These are phyloP conservation scores for Zasmidium cellare DNA, from an alignment of 2,329 filamentous ascomycete genomes.

Conservation along the genomic window DNA sequence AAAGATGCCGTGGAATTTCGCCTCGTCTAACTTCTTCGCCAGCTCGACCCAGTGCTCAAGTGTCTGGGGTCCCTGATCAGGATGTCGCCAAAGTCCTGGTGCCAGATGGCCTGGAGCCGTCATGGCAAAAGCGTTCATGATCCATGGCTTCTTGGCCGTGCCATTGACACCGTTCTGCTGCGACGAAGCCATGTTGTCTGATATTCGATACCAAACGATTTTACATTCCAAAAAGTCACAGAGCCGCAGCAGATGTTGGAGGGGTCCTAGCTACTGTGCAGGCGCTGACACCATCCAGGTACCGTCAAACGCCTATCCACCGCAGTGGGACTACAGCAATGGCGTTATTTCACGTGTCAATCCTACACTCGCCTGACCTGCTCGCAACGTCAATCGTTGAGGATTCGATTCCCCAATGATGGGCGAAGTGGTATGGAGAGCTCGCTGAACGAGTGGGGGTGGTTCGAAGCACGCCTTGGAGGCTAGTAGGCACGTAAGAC, in stretches of 20 bases:
- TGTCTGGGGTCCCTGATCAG: constrained; percentile 40
- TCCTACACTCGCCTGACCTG: neutral
- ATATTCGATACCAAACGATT: neutral
- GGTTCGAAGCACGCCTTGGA: constrained; percentile 5
- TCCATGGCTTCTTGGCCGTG: constrained; percentile 34
- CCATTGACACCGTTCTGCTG: constrained; percentile 1
- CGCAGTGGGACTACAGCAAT: neutral
- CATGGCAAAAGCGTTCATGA: constrained; percentile 52
- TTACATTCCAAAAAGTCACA: neutral
- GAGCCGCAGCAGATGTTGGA: neutral
- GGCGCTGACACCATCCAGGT: neutral
- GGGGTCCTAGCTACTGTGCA: neutral
- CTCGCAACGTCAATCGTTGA: neutral
- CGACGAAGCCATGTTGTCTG: neutral
- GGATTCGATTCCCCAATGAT: neutral
- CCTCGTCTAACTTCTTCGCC: constrained; percentile 49
- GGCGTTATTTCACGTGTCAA: neutral
- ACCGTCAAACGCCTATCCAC: constrained; percentile 2
- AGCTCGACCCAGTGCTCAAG: constrained; percentile 50
- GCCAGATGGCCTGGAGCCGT: constrained; percentile 48
- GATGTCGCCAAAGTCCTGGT: constrained; percentile 36
- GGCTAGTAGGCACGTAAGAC: constrained; percentile 4
- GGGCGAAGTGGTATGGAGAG: neutral
- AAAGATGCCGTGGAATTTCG: constrained; percentile 54
- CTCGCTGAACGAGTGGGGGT: constrained; percentile 1